Percentiles rank a stretch among this genome's conserved stretches.
These are phyloP conservation scores for Grosmannia clavigera DNA, from an alignment of 2,329 filamentous ascomycete species.

Conservation along the genomic window DNA sequence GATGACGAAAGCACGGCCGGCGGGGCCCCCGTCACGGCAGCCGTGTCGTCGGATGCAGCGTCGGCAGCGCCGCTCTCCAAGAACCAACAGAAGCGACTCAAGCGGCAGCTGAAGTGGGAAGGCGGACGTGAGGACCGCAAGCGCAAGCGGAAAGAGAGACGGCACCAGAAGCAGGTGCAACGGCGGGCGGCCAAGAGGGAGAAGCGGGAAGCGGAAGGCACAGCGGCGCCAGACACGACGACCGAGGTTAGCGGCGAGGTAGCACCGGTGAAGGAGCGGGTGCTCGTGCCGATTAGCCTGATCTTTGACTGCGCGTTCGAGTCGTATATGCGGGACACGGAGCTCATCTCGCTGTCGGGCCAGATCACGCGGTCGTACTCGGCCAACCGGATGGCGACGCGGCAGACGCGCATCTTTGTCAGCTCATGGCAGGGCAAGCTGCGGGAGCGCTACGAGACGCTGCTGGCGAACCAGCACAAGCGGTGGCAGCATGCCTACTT, in stretches of 20 bases:
- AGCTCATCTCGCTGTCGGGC: conserved; percentile 67
- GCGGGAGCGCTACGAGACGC: conserved; percentile 66
- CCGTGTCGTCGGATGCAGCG: neutral
- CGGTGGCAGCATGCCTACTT: conserved; percentile 73
- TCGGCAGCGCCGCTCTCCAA: conserved; percentile 50
- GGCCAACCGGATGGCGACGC: conserved; percentile 62
- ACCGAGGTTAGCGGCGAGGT: conserved; percentile 22
- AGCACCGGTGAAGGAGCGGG: conserved; percentile 12
- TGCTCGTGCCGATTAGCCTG: conserved; percentile 55
- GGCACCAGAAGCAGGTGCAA: conserved; percentile 31
- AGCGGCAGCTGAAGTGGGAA: conserved; percentile 63
- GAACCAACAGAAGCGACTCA: conserved; percentile 71
- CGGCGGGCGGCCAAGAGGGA: conserved; percentile 38
- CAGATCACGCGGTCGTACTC: conserved; percentile 86
- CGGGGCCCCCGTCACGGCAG: neutral
- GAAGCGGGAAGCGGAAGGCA: conserved; percentile 31
- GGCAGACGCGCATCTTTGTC: conserved; percentile 59
- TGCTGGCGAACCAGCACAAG: conserved; percentile 57
- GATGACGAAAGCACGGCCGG: neutral
- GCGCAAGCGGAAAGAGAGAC: conserved; percentile 41
- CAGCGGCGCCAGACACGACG: conserved; percentile 29
- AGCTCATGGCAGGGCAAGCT: conserved; percentile 68
- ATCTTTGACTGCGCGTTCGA: conserved; percentile 91
- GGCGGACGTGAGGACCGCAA: conserved; percentile 50
- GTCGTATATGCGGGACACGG: conserved; percentile 74